Percentiles rank a stretch among this genome's conserved stretches.
Evolutionary conservation across 176 grass and related monocot species (phyloP).

Genomic region (Poa annua): DNA sequence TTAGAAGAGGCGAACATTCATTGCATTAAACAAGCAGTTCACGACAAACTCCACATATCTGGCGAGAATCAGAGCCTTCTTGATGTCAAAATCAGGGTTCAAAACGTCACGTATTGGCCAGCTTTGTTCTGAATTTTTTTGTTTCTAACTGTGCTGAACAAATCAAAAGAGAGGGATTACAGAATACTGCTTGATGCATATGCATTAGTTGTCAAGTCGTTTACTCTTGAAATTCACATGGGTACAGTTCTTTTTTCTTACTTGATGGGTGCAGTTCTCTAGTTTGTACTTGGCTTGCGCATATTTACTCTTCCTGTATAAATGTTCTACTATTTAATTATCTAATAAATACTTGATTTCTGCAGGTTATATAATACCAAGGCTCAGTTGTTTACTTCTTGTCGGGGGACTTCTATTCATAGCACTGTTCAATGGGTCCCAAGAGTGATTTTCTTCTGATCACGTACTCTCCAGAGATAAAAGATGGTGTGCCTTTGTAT

Average conservation of each 20-base stretch:
- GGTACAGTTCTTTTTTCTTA: not conserved
- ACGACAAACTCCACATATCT: too few relatives aligned
- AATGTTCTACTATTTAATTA: not conserved
- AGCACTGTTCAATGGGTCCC: slow-evolving; percentile 51
- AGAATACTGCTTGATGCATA: not conserved
- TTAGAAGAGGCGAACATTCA: not conserved
- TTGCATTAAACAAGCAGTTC: not conserved
- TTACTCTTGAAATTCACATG: not conserved
- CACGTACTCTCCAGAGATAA: slow-evolving; percentile 75
- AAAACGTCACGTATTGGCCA: not conserved
- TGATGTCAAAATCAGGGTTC: not conserved
- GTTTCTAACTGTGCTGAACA: not conserved
- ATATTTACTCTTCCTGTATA: not conserved
- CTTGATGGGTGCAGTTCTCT: not conserved
- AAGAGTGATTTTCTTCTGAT: slow-evolving; percentile 56
- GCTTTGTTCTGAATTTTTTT: not conserved
- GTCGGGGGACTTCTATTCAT: not conserved
- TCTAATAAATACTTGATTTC: slow-evolving; percentile 2
- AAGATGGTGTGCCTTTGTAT: slow-evolving; percentile 68
- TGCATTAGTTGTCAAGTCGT: not conserved
- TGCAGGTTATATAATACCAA: slow-evolving; percentile 38
- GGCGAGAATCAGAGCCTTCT: not conserved
- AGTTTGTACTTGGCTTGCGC: not conserved
- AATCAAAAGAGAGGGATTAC: not conserved
- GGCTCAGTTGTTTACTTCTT: slow-evolving; percentile 8